Evolutionary conservation across 257 asterid species (phyloP), one percentile per base, ranked within the genome.

Genomic region (Anisodus tanguticus): DNA sequence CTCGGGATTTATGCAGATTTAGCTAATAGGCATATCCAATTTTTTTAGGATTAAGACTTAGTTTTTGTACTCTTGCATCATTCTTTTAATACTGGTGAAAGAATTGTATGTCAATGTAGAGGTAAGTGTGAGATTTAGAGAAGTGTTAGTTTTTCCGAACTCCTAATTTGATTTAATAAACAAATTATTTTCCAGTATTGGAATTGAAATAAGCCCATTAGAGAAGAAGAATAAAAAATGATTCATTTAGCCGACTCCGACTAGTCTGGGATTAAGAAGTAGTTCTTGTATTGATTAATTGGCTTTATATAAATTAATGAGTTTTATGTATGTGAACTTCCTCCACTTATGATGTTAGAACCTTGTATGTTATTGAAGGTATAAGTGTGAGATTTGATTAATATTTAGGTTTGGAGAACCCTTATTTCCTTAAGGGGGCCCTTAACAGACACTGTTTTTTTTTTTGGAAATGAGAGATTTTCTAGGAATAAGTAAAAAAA

Each of bases 261-360:
- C 47, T 51, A 45, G 57, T 71, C 17, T 71, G 9, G 35, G 35
- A 41, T 71, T 43, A 76, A 31, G 35, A 31, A 51, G 60, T 26
- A 76, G 12, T 51, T 76, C 81, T 76, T 76, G 53, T 26, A 76
- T 76, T 31, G 81, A 76, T 12, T 71, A 9, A 71, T 71, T 76
- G 59, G 12, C 16, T 12, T 76, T 26, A 53, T 53, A 16, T 53
- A 13, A 49, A 74, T 11, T 49, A 4, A 4, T n/a, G 26, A 9
- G 9, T 11, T 19, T 49, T 72, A 45, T 72, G 10, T 2, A 45
- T 19, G 55, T n/a, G 35, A 31, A 31, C 2, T 31, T 31, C 35
- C 35, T 31, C 35, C 35, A 31, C 35, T 31, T 31, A 0, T 31
- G 35, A 31, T 31, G 35, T 72, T 51, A 22, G 81, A 76, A 62